These are phyloP conservation scores for Ramalina intermedia DNA, from an alignment of 495 filamentous ascomycete genomes.

Conservation along the genomic window DNA sequence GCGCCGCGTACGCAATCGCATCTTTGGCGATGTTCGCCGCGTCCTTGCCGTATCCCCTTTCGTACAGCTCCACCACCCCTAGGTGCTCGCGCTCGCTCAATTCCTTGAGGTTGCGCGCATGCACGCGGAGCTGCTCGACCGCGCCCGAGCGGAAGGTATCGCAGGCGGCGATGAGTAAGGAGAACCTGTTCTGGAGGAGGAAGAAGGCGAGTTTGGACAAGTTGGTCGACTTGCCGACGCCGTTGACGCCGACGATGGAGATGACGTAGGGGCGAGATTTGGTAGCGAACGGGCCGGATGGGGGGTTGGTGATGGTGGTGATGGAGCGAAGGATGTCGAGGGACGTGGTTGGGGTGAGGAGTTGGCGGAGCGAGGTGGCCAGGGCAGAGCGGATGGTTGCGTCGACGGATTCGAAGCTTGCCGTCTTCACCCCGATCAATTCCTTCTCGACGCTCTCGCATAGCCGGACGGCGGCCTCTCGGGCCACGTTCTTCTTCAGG, in stretches of 20 bases:
- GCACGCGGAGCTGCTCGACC: constrained; percentile 90
- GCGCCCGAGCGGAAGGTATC: constrained; percentile 97
- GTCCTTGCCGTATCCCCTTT: constrained; percentile 96
- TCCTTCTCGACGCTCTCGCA: constrained; percentile 85
- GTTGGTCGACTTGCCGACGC: constrained; percentile 95
- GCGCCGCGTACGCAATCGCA: constrained; percentile 63
- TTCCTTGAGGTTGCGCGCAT: constrained; percentile 81
- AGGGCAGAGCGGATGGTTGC: constrained; percentile 67
- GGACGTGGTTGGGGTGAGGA: constrained; percentile 88
- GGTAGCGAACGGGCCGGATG: constrained; percentile 26
- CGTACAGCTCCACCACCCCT: constrained; percentile 76
- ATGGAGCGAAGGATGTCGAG: constrained; percentile 91
- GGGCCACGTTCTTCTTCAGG: constrained; percentile 88
- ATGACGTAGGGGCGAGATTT: constrained; percentile 79
- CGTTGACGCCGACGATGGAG: constrained; percentile 94
- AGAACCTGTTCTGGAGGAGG: constrained; percentile 88
- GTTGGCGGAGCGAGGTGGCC: constrained; percentile 80
- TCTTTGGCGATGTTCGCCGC: constrained; percentile 91
- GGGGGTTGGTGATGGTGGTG: constrained; percentile 54
- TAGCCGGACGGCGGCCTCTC: constrained; percentile 80
- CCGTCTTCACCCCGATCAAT: constrained; percentile 80
- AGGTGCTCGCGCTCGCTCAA: constrained; percentile 61
- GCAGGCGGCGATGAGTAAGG: constrained; percentile 87
- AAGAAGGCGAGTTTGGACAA: constrained; percentile 95
- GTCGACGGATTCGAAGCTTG: constrained; percentile 80